Evolutionary conservation across 176 grass and related monocot species (phyloP).

Genomic region (Juncus effusus): DNA sequence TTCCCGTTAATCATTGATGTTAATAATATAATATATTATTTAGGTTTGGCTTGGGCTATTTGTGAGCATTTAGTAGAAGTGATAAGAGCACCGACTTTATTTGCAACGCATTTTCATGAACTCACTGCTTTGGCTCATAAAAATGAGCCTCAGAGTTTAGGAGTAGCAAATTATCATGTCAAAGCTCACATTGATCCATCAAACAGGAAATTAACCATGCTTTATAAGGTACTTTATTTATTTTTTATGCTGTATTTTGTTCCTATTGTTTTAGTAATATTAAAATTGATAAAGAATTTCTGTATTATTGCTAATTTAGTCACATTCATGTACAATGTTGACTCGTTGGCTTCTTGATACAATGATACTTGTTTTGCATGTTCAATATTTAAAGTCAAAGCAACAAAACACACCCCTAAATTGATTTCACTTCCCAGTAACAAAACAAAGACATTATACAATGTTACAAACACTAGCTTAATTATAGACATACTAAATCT

Average conservation of each 20-base stretch:
- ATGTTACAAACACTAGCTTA: background rate
- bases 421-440: background rate
- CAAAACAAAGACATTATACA: too few species aligned
- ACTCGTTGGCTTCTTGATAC: background rate
- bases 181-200: slow-evolving; percentile 93
- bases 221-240: slow-evolving; percentile 68
- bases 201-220: slow-evolving; percentile 91
- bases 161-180: slow-evolving; percentile 98
- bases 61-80: slow-evolving; percentile 96
- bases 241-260: slow-evolving; percentile 12
- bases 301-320: background rate
- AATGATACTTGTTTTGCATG: slow-evolving; percentile 19
- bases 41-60: slow-evolving; percentile 96
- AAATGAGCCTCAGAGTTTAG: slow-evolving; percentile 38
- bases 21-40: too few species aligned
- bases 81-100: slow-evolving; percentile 78
- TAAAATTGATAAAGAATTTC: background rate
- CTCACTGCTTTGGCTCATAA: slow-evolving; percentile 70
- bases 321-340: slow-evolving; percentile 11
- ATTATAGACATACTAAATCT: background rate
- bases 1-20: too few species aligned
- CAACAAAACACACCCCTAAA: background rate
- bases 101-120: slow-evolving; percentile 99
- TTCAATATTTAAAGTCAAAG: background rate
- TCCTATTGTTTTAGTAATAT: background rate